Conservation (phyloP, 371 early-diverging fungal species). For the Saksenaea vasiformis region DNA sequence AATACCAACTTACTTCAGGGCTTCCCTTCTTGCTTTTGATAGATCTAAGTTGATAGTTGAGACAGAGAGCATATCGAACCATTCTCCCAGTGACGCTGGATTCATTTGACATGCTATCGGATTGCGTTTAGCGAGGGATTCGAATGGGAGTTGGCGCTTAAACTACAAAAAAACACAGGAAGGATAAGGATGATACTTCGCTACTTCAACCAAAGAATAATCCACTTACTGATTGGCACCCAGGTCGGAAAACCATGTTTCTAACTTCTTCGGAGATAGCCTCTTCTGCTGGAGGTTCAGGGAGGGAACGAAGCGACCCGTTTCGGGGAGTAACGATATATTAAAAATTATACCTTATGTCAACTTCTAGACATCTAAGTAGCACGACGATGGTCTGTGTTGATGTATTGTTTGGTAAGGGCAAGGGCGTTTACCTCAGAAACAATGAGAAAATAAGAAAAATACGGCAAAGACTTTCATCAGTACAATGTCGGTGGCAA, state of each 20-base stretch:
- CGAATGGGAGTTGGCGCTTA: background rate
- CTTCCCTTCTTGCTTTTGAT: background rate
- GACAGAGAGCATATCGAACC: background rate
- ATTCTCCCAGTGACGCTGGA: background rate
- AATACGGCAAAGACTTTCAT: no score
- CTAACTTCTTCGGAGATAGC: background rate
- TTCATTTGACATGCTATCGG: background rate
- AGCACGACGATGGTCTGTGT: no score
- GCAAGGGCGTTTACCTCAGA: no score
- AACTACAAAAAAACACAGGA: background rate
- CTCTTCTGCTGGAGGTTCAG: background rate
- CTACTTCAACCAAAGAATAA: background rate
- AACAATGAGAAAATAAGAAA: no score
- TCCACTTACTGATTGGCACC: background rate
- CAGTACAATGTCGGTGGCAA: no score
- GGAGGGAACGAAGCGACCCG: no score
- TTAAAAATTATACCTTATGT: no score
- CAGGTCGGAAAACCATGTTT: background rate
- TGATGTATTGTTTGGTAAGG: no score
- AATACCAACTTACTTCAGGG: constrained; percentile 3
- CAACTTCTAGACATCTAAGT: no score
- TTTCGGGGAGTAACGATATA: no score
- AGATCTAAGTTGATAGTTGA: background rate
- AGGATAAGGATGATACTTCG: background rate
- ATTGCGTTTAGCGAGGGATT: background rate